phyloP scores from a whole-genome alignment of 352 stramenopile species.

The Achlya hypogyna region DNA sequence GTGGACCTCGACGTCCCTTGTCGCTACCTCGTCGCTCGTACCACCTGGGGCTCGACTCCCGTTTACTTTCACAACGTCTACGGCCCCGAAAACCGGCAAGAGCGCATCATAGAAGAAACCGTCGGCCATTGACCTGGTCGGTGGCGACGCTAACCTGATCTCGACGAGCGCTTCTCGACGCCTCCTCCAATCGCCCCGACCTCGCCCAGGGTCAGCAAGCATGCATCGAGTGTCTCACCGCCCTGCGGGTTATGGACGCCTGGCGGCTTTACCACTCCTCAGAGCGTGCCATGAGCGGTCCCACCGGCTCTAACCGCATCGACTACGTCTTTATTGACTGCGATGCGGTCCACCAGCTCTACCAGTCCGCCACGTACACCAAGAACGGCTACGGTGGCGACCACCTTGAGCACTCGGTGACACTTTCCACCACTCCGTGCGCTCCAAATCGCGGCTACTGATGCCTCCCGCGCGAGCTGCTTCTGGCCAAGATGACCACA shows the following conservation, averaged over 20 bases:
- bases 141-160: no score
- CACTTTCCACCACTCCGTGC: no score
- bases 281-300: neutral
- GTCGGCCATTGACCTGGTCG: no score
- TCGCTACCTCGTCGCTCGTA: neutral
- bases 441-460: no score
- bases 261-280: neutral
- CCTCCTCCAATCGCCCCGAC: neutral
- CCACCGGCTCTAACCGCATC: neutral
- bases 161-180: neutral
- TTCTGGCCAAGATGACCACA: no score
- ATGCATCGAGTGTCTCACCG: no score
- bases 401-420: no score
- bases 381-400: neutral
- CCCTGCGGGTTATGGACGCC: neutral
- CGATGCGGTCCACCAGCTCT: neutral
- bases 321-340: neutral
- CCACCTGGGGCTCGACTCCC: neutral
- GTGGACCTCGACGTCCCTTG: neutral
- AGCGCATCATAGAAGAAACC: no score
- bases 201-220: neutral
- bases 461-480: no score
- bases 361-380: neutral
- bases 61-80: neutral
- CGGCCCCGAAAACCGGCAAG: neutral